Conservation (phyloP, 208 protist genomes). For the Trypanosoma vivax region DNA sequence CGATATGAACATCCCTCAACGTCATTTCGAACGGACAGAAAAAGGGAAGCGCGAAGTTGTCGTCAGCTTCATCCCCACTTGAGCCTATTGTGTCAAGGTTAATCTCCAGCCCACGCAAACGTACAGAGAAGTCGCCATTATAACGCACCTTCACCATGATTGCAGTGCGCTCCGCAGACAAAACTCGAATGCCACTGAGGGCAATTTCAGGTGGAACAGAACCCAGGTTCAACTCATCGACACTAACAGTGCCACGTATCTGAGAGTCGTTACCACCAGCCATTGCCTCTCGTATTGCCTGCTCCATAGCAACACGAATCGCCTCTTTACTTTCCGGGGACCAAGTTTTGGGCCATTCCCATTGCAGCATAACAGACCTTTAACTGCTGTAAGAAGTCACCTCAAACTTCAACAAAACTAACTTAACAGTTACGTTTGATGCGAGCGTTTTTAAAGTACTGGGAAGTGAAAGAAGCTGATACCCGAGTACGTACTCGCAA, state of each 20-base stretch:
- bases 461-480: too few species aligned
- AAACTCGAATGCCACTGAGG: slow-evolving; percentile 63
- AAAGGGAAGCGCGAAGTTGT: slow-evolving; percentile 69
- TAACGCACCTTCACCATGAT: slow-evolving; percentile 82
- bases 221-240: slow-evolving; percentile 71
- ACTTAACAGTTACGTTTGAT: background rate
- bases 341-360: slow-evolving; percentile 78
- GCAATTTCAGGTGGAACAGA: slow-evolving; percentile 60
- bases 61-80: slow-evolving; percentile 51
- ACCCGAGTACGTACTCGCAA: too few species aligned
- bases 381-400: background rate
- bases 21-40: slow-evolving; percentile 85
- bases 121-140: slow-evolving; percentile 69
- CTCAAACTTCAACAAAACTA: background rate
- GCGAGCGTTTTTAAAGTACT: too few species aligned
- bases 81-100: slow-evolving; percentile 79
- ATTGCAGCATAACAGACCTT: slow-evolving; percentile 58
- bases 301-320: slow-evolving; percentile 64
- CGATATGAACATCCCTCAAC: slow-evolving; percentile 65
- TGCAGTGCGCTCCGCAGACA: slow-evolving; percentile 71
- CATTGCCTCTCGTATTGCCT: slow-evolving; percentile 66
- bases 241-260: slow-evolving; percentile 65
- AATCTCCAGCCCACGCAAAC: slow-evolving; percentile 69
- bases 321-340: slow-evolving; percentile 52
- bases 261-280: slow-evolving; percentile 48